Evolutionary conservation across 305 asterid genomes (phyloP), one percentile per base, ranked within the genome.

Genomic region (Fraxinus dipetala): DNA sequence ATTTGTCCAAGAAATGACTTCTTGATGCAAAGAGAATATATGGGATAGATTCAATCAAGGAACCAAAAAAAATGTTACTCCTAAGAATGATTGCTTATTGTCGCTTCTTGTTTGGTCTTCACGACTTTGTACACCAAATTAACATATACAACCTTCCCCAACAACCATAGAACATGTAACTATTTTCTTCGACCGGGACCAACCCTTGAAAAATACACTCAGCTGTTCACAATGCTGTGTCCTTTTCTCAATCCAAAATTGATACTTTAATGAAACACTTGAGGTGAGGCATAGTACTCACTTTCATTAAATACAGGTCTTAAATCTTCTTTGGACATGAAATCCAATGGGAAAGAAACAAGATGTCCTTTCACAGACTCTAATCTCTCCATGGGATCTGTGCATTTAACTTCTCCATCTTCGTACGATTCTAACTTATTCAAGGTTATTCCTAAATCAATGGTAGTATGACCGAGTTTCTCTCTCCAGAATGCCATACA

Each of bases 281-380:
- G 98, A 54, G 95, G 86, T 0, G 98, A 95, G 3, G 99, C 98
- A 79, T 95, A 95, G 87, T 92, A 93, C 87, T 95, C 99, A 51
- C 98, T 95, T 87, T 95, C 99, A 35, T 92, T 95, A 81, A 94
- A 95, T 18, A 92, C 93, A n/a, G 99, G 98, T 86, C 99, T 91
- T 77, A 94, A 82, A 86, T 95, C 99, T 89, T 95, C 99, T 84
- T 85, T 89, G 90, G 85, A 88, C 99, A 95, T 94, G 77, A 95
- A 95, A 72, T 95, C 96, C 90, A 93, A 82, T 30, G 99, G 98
- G 82, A 91, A 95, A 63, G 98, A 92, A 87, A 95, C 99, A 28
- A 95, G 97, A 89, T 94, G 95, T 18, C 99, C 99, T 85, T 88
- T 91, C 45, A 93, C 90, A 6, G 91, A 83, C 86, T 82, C 72